Base-by-base conservation (phyloP, 2,329 filamentous ascomycete genomes). In the Cladosporium velox region DNA sequence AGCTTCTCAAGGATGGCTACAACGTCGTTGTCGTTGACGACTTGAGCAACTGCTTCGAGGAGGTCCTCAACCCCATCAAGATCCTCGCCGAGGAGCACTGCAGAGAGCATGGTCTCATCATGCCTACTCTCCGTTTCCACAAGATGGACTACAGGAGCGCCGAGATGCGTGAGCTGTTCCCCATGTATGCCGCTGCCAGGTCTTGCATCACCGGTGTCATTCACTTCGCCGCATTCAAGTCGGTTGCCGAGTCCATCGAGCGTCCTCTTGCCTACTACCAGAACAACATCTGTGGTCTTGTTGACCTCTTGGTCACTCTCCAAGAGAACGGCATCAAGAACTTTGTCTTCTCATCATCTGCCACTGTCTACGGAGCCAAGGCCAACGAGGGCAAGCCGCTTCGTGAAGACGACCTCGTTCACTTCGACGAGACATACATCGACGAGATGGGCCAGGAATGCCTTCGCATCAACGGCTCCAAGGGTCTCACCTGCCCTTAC, bases 141-240 rank as follows among this genome's bases (percentile, higher is more conserved):
- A 77, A 81, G 57, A 77, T 84, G 57, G 82, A 85, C 68, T 85
- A 84, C 70, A 79, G 80, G 49, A 80, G 77, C 35, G 72, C 74
- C 24, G 71, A 77, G 44, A 80, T 86, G 72, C 75, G 75, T 57
- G 69, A 74, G 11, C 72, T 85, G 28, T 76, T 85, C 55, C 73
- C 80, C 21, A 77, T 78, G 64, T 83, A 84, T 70, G 75, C 68
- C 62, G 52, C 68, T 10, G 69, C 73, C 15, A 74, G 79, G 21
- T 87, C 85, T 2, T 81, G 78, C 34, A 88, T 90, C 67, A 78
- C 79, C 0, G 87, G 87, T 0, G 87, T 90, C n/a, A 89, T 90
- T 66, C 88, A 90, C 72, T 90, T 90, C 70, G 88, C 88, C 15
- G 88, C 88, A 1, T 86, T 86, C 79, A 90, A 90, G 74, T 86